Evolutionary conservation across 805 yeast species (phyloP).

Genomic region (Helenozyma baotianmanensis): DNA sequence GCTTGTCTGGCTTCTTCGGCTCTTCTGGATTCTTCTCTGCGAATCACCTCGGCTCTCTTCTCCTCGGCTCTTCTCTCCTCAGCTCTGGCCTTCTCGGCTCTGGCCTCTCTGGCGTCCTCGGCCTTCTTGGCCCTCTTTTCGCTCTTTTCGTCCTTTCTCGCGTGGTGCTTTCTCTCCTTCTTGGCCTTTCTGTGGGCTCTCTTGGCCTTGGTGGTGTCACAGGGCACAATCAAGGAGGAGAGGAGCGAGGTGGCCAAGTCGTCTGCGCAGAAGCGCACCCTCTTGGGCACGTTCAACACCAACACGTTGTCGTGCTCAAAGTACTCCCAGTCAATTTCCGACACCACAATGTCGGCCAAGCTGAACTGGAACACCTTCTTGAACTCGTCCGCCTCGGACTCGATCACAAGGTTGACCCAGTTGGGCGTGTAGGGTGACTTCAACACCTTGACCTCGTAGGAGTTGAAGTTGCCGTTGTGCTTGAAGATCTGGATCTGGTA

Average conservation of each 20-base stretch:
- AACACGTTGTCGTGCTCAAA: conserved; percentile 25
- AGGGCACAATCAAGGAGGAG: conserved; percentile 8
- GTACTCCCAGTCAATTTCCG: conserved; percentile 33
- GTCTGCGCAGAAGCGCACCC: conserved; percentile 12
- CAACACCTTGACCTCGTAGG: conserved; percentile 26
- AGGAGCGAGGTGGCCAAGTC: conserved; percentile 14
- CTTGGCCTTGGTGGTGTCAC: conserved; percentile 1
- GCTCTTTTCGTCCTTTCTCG: conserved; percentile 4
- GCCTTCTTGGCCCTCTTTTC: conserved; percentile 6
- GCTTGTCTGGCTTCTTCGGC: conserved; percentile 6
- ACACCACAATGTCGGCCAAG: conserved; percentile 25
- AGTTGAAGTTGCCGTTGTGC: conserved; percentile 27
- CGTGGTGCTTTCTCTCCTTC: conserved; percentile 2
- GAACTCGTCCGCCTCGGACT: conserved; percentile 25
- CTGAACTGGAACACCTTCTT: conserved; percentile 28
- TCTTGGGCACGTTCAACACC: conserved; percentile 35
- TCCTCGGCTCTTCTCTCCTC: conserved; percentile 6
- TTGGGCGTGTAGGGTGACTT: conserved; percentile 8
- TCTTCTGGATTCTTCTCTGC: conserved; percentile 5
- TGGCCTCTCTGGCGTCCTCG: conserved; percentile 1
- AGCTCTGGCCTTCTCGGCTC: conserved; percentile 4
- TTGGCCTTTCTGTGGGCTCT: conserved; percentile 2
- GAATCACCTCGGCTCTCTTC: conserved; percentile 2
- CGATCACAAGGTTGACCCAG: conserved; percentile 15
- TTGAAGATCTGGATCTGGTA: conserved; percentile 36